Conservation (phyloP, 768 basidiomycete species). For the Postia placenta region DNA sequence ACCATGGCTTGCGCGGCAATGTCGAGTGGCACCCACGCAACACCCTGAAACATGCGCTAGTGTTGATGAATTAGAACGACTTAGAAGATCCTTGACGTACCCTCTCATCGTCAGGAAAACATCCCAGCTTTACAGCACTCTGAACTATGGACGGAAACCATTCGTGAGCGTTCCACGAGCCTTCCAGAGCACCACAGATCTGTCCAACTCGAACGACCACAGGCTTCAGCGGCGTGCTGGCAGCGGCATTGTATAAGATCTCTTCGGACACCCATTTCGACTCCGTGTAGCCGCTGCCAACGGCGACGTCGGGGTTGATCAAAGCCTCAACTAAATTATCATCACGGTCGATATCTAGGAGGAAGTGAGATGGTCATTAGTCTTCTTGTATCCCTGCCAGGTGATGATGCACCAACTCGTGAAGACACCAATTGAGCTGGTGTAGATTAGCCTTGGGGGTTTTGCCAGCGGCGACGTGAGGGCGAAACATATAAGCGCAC, state of each 20-base stretch:
- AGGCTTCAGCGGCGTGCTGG: constrained; percentile 29
- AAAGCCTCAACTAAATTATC: constrained; percentile 12
- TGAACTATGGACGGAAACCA: constrained; percentile 2
- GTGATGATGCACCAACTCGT: constrained; percentile 1
- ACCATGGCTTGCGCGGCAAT: constrained; percentile 29
- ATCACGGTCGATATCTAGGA: neutral
- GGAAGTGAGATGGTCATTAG: neutral
- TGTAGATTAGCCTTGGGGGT: constrained; percentile 16
- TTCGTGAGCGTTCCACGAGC: constrained; percentile 32
- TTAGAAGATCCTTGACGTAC: constrained; percentile 24
- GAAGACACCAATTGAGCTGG: constrained; percentile 20
- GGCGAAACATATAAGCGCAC: neutral
- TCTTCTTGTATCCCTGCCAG: neutral
- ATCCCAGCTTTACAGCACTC: constrained; percentile 11
- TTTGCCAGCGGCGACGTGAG: constrained; percentile 8
- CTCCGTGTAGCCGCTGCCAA: constrained; percentile 40
- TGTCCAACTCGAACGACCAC: constrained; percentile 42
- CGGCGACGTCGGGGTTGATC: constrained; percentile 13
- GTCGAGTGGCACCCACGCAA: constrained; percentile 41
- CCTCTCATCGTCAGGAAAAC: constrained; percentile 25
- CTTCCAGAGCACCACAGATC: constrained; percentile 33
- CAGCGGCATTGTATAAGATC: constrained; percentile 26
- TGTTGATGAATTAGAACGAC: too few relatives aligned
- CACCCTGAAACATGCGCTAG: constrained; percentile 19
- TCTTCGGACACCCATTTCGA: constrained; percentile 39